Conservation (phyloP, 2,329 filamentous ascomycete species). For the Colletotrichum truncatum region DNA sequence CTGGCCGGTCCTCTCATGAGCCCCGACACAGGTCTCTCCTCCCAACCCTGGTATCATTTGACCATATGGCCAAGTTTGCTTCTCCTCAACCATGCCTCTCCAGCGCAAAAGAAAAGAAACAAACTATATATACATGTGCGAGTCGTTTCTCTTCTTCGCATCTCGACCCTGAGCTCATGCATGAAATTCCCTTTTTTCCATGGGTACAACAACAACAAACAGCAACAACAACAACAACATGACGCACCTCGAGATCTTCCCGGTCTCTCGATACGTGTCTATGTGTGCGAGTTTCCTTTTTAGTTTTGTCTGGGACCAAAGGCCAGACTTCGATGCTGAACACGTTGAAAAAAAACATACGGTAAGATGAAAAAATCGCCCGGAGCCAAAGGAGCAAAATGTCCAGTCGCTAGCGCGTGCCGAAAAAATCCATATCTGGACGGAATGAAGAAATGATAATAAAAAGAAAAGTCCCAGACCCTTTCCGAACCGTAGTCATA, state of each 20-base stretch:
- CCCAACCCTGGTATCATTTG: slow-evolving; percentile 32
- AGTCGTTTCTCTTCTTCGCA: slow-evolving; percentile 31
- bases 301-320: slow-evolving; percentile 13
- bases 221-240: slow-evolving; percentile 6
- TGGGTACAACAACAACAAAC: slow-evolving; percentile 11
- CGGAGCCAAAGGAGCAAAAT: slow-evolving; percentile 19
- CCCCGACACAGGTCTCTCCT: slow-evolving; percentile 16
- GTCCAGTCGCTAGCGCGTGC: slow-evolving; percentile 23
- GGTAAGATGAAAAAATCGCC: slow-evolving; percentile 7
- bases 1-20: neutral
- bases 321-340: slow-evolving; percentile 24
- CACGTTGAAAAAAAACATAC: slow-evolving; percentile 13
- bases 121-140: slow-evolving; percentile 33
- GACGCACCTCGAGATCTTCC: slow-evolving; percentile 20
- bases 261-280: slow-evolving; percentile 20
- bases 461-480: slow-evolving; percentile 25
- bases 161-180: slow-evolving; percentile 27
- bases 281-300: slow-evolving; percentile 28
- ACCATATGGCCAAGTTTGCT: slow-evolving; percentile 17
- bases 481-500: slow-evolving; percentile 24
- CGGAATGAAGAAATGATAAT: slow-evolving; percentile 21
- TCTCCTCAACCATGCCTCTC: slow-evolving; percentile 21
- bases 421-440: slow-evolving; percentile 27
- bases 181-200: slow-evolving; percentile 25
- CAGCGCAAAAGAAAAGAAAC: slow-evolving; percentile 29